phyloP scores from a whole-genome alignment of 129 eudicot species.

The Pseudognaphalium luteoalbum region DNA sequence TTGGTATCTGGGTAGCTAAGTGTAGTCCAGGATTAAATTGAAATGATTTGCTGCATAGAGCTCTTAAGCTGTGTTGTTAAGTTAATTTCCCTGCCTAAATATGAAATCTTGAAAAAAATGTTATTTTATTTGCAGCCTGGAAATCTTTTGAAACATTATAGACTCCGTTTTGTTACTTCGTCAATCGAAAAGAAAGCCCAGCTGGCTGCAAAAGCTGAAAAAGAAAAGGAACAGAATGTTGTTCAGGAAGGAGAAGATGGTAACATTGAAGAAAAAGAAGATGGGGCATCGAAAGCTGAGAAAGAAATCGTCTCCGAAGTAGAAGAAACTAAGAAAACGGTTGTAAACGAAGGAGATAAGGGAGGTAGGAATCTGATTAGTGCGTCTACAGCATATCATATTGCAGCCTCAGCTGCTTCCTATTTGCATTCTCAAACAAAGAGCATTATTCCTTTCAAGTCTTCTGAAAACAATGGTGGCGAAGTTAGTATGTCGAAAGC shows the following conservation, averaged over 20 bases:
- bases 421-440: constrained; percentile 74
- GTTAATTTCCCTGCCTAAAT: not conserved
- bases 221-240: constrained; percentile 41
- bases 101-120: not conserved
- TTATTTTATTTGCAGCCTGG: constrained; percentile 52
- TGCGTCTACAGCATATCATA: constrained; percentile 67
- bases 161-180: constrained; percentile 75
- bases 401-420: constrained; percentile 95
- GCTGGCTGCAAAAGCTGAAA: constrained; percentile 44
- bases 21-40: not conserved
- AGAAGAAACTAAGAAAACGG: constrained; percentile 20
- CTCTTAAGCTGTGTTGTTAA: not conserved
- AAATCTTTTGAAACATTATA: constrained; percentile 52
- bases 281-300: constrained; percentile 13
- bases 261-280: not conserved
- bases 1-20: constrained; percentile 10
- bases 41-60: not conserved
- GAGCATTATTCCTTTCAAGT: constrained; percentile 58
- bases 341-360: constrained; percentile 26
- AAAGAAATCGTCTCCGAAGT: constrained; percentile 21
- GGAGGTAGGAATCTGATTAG: constrained; percentile 38
- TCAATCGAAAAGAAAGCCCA: constrained; percentile 75
- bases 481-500: constrained; percentile 40
- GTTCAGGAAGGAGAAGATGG: constrained; percentile 28
- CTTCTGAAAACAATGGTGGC: constrained; percentile 32